Conservation (phyloP, 75 land plant genomes). For the Sequoia sempervirens region DNA sequence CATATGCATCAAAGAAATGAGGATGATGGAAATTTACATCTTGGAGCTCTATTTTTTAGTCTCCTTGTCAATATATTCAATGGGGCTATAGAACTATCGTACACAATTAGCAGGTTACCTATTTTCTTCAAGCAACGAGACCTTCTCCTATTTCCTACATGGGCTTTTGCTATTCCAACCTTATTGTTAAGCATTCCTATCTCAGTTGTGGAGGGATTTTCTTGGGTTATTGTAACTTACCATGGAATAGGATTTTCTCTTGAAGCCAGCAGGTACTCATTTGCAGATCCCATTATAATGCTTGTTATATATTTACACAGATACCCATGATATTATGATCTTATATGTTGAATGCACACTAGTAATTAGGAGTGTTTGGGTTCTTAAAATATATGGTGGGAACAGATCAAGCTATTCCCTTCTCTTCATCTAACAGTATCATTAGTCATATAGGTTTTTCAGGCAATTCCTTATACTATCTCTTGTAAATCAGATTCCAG, state of each 20-base stretch:
- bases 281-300: not conserved
- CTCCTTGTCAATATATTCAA: conserved; percentile 27
- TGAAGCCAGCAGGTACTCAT: conserved; percentile 18
- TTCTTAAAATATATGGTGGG: not conserved
- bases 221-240: conserved; percentile 24
- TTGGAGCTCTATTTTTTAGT: conserved; percentile 24
- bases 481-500: conserved; percentile 57
- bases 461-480: conserved; percentile 42
- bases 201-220: conserved; percentile 24
- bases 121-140: conserved; percentile 23
- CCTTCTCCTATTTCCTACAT: conserved; percentile 15
- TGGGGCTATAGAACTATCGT: conserved; percentile 22
- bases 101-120: conserved; percentile 26
- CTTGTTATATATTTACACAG: not conserved
- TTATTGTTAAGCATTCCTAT: conserved; percentile 20
- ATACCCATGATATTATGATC: not conserved
- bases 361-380: not conserved
- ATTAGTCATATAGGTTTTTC: conserved; percentile 38
- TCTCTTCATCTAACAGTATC: not conserved
- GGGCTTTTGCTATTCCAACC: conserved; percentile 23
- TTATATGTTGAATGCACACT: too few relatives aligned
- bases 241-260: conserved; percentile 29
- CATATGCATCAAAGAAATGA: conserved; percentile 16
- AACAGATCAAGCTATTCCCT: not conserved
- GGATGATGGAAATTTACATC: conserved; percentile 12